These are phyloP conservation scores for Plasmodium gaboni DNA, from an alignment of 169 alveolate genomes.

Conservation along the genomic window DNA sequence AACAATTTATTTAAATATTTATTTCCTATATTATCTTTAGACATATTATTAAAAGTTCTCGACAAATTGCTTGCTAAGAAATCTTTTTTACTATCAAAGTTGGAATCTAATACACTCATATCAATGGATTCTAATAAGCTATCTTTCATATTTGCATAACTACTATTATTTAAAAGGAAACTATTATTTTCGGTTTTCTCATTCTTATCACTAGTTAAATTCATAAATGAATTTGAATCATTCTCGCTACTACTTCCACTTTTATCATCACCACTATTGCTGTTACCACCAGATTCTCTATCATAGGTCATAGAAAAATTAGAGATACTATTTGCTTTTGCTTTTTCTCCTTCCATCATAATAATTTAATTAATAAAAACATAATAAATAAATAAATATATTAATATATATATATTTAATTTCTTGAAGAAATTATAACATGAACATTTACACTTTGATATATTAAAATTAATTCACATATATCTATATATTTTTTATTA, in stretches of 20 bases:
- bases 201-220: constrained; percentile 55
- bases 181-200: constrained; percentile 61
- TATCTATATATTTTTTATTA: no score
- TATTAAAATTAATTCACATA: no score
- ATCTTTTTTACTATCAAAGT: constrained; percentile 64
- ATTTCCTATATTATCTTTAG: constrained; percentile 55
- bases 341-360: constrained; percentile 60
- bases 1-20: constrained; percentile 71
- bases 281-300: constrained; percentile 62
- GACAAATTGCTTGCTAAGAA: constrained; percentile 63
- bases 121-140: constrained; percentile 72
- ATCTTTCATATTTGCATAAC: constrained; percentile 65
- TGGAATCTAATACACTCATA: constrained; percentile 68
- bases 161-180: constrained; percentile 46
- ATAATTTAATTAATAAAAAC: no score
- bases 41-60: constrained; percentile 48
- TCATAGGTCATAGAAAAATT: constrained; percentile 64
- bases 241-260: constrained; percentile 56
- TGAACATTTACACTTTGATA: no score
- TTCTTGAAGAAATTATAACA: no score
- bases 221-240: constrained; percentile 65
- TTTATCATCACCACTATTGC: constrained; percentile 49
- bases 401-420: no score
- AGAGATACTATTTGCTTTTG: constrained; percentile 50
- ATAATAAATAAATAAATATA: no score